Percentiles rank a stretch among this genome's conserved stretches.
Conservation (phyloP, 495 filamentous ascomycete species). For the Lophium mytilinum region DNA sequence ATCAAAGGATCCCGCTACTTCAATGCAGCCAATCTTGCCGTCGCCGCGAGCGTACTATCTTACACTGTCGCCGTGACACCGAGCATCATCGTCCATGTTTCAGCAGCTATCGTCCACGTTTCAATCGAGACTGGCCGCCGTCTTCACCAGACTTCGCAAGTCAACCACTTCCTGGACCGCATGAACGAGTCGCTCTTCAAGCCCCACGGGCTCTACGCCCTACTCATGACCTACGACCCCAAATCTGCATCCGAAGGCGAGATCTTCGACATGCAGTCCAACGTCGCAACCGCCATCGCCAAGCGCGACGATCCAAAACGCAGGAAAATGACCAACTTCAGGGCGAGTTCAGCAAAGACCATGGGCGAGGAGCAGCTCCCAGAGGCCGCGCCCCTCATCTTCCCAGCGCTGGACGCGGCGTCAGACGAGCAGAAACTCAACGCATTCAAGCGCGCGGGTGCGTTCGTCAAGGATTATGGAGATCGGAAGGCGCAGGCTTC, state of each 20-base stretch:
- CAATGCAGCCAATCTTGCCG: slow-evolving; percentile 18
- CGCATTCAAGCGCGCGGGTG: not conserved
- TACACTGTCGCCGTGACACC: slow-evolving; percentile 11
- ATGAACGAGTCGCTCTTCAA: slow-evolving; percentile 26
- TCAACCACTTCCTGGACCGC: slow-evolving; percentile 24
- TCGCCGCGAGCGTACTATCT: too few species aligned
- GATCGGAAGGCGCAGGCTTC: not conserved
- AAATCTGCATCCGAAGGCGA: not conserved
- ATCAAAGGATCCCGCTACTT: slow-evolving; percentile 17
- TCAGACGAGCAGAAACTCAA: not conserved
- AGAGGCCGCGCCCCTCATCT: not conserved
- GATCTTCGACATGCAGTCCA: too few species aligned
- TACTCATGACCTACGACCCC: slow-evolving; percentile 29
- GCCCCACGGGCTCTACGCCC: slow-evolving; percentile 25
- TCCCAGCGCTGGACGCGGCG: not conserved
- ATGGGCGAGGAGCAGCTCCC: not conserved
- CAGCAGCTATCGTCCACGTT: slow-evolving; percentile 20
- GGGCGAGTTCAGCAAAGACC: not conserved
- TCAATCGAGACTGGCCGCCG: not conserved
- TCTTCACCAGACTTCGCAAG: slow-evolving; percentile 4
- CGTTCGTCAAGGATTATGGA: not conserved
- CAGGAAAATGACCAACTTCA: too few species aligned
- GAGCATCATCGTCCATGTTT: slow-evolving; percentile 8
- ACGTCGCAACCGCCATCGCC: too few species aligned
- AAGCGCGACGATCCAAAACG: too few species aligned